Evolutionary conservation across 2,329 filamentous ascomycete genomes (phyloP).

Genomic region (Apiospora marii): DNA sequence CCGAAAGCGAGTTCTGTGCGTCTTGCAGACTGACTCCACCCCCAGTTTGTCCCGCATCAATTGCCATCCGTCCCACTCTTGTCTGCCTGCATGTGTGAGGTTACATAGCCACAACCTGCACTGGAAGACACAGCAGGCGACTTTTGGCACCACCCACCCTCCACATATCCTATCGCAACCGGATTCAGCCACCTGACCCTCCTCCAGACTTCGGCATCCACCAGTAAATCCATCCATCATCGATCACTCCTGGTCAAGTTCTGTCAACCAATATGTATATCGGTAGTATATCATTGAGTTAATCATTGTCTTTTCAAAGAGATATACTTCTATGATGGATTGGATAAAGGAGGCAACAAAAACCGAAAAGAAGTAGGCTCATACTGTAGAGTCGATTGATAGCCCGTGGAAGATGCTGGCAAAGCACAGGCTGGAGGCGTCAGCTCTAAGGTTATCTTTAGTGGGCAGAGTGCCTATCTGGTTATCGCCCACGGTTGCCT

Average conservation of each 20-base stretch:
- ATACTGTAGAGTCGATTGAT: not conserved
- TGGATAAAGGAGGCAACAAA: not conserved
- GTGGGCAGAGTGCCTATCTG: not conserved
- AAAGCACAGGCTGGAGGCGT: constrained; percentile 4
- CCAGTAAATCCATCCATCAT: not conserved
- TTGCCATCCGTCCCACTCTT: constrained; percentile 10
- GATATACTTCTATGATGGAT: not conserved
- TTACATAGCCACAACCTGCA: constrained; percentile 1
- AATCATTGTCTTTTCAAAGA: not conserved
- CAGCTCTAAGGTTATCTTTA: constrained; percentile 13
- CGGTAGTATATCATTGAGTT: not conserved
- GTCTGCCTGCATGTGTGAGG: not conserved
- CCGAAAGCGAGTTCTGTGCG: constrained; percentile 17
- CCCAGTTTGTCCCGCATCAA: constrained; percentile 7
- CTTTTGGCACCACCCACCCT: not conserved
- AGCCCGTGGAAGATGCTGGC: not conserved
- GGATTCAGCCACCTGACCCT: constrained; percentile 18
- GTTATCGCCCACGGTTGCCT: not conserved
- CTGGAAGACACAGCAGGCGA: not conserved
- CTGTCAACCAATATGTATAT: not conserved
- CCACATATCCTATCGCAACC: not conserved
- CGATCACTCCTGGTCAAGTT: not conserved
- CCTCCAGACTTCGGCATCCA: not conserved
- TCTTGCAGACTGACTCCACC: constrained; percentile 1
- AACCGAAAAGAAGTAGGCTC: not conserved